These are phyloP conservation scores for Chalciporus pseudorubinellus DNA, from an alignment of 768 basidiomycete species.

Conservation along the genomic window DNA sequence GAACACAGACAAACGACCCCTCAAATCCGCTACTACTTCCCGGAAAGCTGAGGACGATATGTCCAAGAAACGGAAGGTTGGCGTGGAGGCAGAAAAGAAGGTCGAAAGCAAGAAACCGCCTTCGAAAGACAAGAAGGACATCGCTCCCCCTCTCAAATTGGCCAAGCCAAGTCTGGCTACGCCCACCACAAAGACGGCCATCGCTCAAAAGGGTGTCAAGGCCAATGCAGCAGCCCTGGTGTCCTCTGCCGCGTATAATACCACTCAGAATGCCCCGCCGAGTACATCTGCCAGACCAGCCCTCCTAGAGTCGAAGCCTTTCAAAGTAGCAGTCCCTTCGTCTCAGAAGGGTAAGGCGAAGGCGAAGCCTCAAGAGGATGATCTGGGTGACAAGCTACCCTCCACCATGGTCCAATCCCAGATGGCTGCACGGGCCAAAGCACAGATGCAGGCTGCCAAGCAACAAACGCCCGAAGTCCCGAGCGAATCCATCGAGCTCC, in stretches of 20 bases:
- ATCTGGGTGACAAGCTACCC: conserved; percentile 49
- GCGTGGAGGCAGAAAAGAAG: conserved; percentile 53
- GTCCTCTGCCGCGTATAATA: conserved; percentile 41
- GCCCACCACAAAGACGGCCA: conserved; percentile 21
- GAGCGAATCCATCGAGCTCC: conserved; percentile 85
- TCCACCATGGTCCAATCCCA: conserved; percentile 62
- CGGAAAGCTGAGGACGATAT: conserved; percentile 77
- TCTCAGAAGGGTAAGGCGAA: conserved; percentile 51
- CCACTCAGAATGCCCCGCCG: conserved; percentile 32
- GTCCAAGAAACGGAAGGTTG: conserved; percentile 68
- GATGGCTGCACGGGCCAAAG: conserved; percentile 70
- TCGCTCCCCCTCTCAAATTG: conserved; percentile 25
- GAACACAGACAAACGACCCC: conserved; percentile 62
- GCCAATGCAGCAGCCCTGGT: conserved; percentile 31
- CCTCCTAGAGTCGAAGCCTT: conserved; percentile 31
- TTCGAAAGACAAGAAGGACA: conserved; percentile 52
- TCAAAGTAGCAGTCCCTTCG: conserved; percentile 37
- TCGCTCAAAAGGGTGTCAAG: conserved; percentile 38
- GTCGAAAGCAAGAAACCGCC: conserved; percentile 57
- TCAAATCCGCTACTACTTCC: conserved; percentile 42
- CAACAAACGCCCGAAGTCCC: conserved; percentile 49
- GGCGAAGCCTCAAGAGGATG: conserved; percentile 45
- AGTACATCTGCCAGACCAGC: conserved; percentile 30
- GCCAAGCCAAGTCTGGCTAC: conserved; percentile 30
- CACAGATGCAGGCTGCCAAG: conserved; percentile 59